phyloP scores from a whole-genome alignment of 805 yeast species.

The Maudiozyma saulgeensis region DNA sequence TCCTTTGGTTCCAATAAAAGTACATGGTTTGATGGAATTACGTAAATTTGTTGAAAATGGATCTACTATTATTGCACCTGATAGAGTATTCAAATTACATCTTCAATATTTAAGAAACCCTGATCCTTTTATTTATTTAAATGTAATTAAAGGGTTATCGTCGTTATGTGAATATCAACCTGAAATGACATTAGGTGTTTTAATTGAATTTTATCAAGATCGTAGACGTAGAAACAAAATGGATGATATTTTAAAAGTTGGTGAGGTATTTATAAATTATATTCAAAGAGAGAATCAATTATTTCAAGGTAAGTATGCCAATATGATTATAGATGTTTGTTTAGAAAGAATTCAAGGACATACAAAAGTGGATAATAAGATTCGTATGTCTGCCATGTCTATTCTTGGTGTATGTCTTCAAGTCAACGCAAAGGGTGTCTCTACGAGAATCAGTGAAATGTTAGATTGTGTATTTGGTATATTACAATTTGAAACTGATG shows the following conservation, averaged over 20 bases:
- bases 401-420: constrained; percentile 65
- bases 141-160: constrained; percentile 71
- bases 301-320: constrained; percentile 38
- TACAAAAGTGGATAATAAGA: constrained; percentile 39
- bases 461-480: constrained; percentile 75
- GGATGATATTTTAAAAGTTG: constrained; percentile 68
- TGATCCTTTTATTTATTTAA: constrained; percentile 82
- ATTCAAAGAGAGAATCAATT: constrained; percentile 42
- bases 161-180: constrained; percentile 42
- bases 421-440: constrained; percentile 46
- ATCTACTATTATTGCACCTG: constrained; percentile 42
- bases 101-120: constrained; percentile 56
- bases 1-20: constrained; percentile 74
- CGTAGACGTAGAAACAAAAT: constrained; percentile 29
- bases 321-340: constrained; percentile 35
- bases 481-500: constrained; percentile 43
- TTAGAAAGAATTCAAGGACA: constrained; percentile 33
- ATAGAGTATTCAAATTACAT: constrained; percentile 52
- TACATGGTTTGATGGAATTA: constrained; percentile 68
- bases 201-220: constrained; percentile 34
- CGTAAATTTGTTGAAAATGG: constrained; percentile 42
- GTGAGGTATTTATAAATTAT: constrained; percentile 66
- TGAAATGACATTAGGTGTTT: constrained; percentile 28
- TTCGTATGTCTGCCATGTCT: constrained; percentile 83
- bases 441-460: constrained; percentile 40